Percentiles rank a stretch among this genome's conserved stretches.
Evolutionary conservation across 495 filamentous ascomycete genomes (phyloP).

Genomic region (Hypoxylon lenormandii): DNA sequence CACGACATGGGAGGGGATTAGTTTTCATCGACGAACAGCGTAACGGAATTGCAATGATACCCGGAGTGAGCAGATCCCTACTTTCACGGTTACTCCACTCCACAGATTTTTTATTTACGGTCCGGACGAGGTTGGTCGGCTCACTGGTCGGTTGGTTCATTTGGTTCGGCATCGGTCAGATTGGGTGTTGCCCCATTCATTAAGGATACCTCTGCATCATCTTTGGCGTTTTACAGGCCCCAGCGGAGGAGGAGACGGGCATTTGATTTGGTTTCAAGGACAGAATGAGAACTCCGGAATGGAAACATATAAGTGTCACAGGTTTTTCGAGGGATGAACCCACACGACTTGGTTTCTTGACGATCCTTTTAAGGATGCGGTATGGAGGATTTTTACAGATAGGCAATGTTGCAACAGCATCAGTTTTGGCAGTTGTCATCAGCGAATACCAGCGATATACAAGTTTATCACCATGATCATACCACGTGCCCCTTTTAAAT

Average conservation of each 20-base stretch:
- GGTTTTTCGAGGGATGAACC: not conserved
- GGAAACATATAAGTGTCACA: slow-evolving; percentile 1
- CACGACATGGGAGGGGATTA: slow-evolving; percentile 32
- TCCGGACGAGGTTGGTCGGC: slow-evolving; percentile 18
- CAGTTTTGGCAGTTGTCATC: slow-evolving; percentile 13
- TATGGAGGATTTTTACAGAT: slow-evolving; percentile 5
- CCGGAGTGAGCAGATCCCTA: slow-evolving; percentile 53
- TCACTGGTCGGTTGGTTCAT: slow-evolving; percentile 22
- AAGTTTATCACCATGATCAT: not conserved
- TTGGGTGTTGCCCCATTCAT: slow-evolving; percentile 28
- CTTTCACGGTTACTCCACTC: slow-evolving; percentile 50
- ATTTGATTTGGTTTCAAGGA: slow-evolving; percentile 21
- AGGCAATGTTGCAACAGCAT: not conserved
- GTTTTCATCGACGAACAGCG: slow-evolving; percentile 49
- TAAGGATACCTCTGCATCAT: slow-evolving; percentile 43
- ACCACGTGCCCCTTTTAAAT: not conserved
- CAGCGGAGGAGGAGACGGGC: slow-evolving; percentile 18
- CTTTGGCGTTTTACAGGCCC: slow-evolving; percentile 34
- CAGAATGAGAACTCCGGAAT: slow-evolving; percentile 17
- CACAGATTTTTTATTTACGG: slow-evolving; percentile 45
- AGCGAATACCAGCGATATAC: slow-evolving; percentile 5
- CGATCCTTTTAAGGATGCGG: not conserved
- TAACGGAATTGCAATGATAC: slow-evolving; percentile 55
- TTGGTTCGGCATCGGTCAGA: slow-evolving; percentile 32
- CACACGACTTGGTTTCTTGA: not conserved